These are phyloP conservation scores for Digitaria exilis DNA, from an alignment of 202 grass and related monocot genomes.

Conservation along the genomic window DNA sequence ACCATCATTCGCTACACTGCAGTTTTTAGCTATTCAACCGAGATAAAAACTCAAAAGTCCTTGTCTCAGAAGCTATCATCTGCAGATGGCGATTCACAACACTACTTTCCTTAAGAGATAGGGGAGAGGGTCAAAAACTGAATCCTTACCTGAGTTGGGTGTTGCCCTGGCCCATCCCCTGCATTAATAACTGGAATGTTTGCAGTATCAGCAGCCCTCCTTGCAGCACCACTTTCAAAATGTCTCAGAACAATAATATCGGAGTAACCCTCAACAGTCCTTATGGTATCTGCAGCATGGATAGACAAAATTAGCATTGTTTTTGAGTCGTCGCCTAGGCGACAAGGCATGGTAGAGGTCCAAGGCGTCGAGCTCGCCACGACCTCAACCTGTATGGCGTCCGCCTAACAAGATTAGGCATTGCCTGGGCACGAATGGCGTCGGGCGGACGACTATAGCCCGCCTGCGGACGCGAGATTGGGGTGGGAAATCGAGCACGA, in stretches of 20 bases:
- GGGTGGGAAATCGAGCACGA: too few relatives aligned
- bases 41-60: neutral
- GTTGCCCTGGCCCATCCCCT: constrained; percentile 83
- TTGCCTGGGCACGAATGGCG: too few relatives aligned
- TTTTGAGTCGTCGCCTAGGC: too few relatives aligned
- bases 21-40: neutral
- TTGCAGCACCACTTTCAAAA: constrained; percentile 88
- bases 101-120: neutral
- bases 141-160: constrained; percentile 76
- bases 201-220: constrained; percentile 64
- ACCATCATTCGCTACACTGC: constrained; percentile 17
- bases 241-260: constrained; percentile 88
- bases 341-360: too few relatives aligned
- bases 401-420: too few relatives aligned
- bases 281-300: constrained; percentile 79
- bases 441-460: too few relatives aligned
- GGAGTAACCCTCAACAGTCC: constrained; percentile 80
- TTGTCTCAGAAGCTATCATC: neutral
- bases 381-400: too few relatives aligned
- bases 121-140: constrained; percentile 12
- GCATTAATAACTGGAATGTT: constrained; percentile 83
- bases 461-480: too few relatives aligned
- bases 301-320: neutral
- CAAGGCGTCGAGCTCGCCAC: too few relatives aligned
- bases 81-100: neutral